These are phyloP conservation scores for Boletus semigastroideus DNA, from an alignment of 1,284 basidiomycete species.

Conservation along the genomic window DNA sequence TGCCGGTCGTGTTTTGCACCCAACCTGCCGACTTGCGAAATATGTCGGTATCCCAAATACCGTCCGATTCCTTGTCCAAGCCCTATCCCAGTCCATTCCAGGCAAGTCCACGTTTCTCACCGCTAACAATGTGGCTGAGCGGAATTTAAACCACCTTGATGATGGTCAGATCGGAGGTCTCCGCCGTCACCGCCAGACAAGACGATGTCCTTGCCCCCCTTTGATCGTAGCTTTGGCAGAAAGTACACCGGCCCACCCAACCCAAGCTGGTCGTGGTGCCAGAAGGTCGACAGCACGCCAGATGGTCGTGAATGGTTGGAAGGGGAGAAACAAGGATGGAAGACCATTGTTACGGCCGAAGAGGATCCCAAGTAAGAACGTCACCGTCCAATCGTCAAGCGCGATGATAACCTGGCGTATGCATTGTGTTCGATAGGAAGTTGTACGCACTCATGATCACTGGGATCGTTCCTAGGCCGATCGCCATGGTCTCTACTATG, in stretches of 20 bases:
- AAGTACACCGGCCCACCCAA: slow-evolving; percentile 50
- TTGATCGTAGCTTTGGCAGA: slow-evolving; percentile 29
- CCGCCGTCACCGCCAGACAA: neutral
- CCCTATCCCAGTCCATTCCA: slow-evolving; percentile 29
- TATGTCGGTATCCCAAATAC: too few relatives aligned
- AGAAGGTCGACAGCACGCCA: slow-evolving; percentile 46
- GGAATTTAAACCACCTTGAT: neutral
- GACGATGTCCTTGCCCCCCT: slow-evolving; percentile 33
- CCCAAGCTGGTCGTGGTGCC: slow-evolving; percentile 56
- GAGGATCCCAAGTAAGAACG: slow-evolving; percentile 43
- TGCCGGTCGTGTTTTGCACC: neutral
- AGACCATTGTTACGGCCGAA: slow-evolving; percentile 48
- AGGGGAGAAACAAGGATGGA: slow-evolving; percentile 53
- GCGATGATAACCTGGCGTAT: neutral
- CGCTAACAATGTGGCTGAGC: neutral
- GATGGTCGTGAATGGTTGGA: slow-evolving; percentile 50
- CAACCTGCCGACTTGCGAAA: neutral
- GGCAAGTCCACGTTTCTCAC: neutral
- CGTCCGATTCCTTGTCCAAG: slow-evolving; percentile 39
- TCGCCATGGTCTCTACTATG: slow-evolving; percentile 65
- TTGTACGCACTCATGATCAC: slow-evolving; percentile 52
- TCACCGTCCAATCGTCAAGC: neutral
- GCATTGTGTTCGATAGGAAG: slow-evolving; percentile 25
- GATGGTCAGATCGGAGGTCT: neutral
- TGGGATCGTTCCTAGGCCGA: slow-evolving; percentile 62